Conservation (phyloP, 2,329 filamentous ascomycete species). For the Pseudogymnoascus pannorum region DNA sequence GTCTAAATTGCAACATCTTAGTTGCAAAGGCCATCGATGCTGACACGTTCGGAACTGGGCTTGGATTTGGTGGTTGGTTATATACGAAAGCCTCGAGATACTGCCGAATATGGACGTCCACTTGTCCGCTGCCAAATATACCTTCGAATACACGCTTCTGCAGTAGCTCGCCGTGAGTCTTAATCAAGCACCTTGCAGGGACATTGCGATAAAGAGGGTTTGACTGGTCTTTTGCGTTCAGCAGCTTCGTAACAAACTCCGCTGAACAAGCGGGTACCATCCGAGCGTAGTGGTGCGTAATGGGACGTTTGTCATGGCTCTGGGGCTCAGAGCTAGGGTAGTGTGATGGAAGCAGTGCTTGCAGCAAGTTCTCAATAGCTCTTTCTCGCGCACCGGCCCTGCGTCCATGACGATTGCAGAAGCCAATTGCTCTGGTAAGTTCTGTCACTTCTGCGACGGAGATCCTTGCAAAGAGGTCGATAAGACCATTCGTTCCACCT, state of each 20-base stretch:
- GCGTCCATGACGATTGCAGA: slow-evolving; percentile 7
- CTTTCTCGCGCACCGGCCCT: slow-evolving; percentile 11
- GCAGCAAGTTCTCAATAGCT: slow-evolving; percentile 13
- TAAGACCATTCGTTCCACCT: slow-evolving; percentile 13
- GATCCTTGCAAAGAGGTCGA: slow-evolving; percentile 10
- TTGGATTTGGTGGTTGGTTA: slow-evolving; percentile 7
- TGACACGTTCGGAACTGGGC: slow-evolving; percentile 11
- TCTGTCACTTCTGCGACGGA: slow-evolving; percentile 13
- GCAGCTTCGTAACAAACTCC: slow-evolving; percentile 7
- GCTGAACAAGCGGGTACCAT: slow-evolving; percentile 13
- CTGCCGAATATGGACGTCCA: slow-evolving; percentile 3
- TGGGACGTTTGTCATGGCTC: slow-evolving; percentile 14
- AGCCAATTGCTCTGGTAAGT: slow-evolving; percentile 9
- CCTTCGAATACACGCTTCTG: slow-evolving; percentile 10
- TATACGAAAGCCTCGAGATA: slow-evolving; percentile 13
- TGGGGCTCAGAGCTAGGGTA: slow-evolving; percentile 11
- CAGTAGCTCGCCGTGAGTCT: slow-evolving; percentile 10
- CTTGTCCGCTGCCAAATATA: slow-evolving; percentile 9
- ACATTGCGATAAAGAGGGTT: slow-evolving; percentile 14
- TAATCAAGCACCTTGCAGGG: slow-evolving; percentile 5
- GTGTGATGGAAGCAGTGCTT: slow-evolving; percentile 14
- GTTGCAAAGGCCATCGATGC: slow-evolving; percentile 15
- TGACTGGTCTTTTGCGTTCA: slow-evolving; percentile 13
- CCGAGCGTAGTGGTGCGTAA: slow-evolving; percentile 11
- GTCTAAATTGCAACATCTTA: slow-evolving; percentile 13